A percentile compares a stretch with the other conserved stretches of the same genome.
phyloP scores from a whole-genome alignment of 495 filamentous ascomycete genomes.

The Penicillium cataractarum region DNA sequence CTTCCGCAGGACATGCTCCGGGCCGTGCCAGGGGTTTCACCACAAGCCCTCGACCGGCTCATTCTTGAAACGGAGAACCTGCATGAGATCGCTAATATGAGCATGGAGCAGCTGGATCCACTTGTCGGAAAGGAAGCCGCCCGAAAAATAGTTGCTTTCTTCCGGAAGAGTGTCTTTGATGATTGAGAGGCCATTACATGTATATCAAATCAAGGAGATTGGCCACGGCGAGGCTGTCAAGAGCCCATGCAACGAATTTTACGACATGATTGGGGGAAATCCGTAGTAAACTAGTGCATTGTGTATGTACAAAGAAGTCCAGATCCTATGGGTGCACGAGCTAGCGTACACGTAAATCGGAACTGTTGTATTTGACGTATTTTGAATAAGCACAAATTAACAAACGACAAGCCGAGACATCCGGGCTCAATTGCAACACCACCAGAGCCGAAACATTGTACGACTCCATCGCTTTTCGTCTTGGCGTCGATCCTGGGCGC shows the following conservation, averaged over 20 bases:
- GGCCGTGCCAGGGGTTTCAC: constrained; percentile 82
- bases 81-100: constrained; percentile 84
- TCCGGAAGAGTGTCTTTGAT: constrained; percentile 79
- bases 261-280: background rate
- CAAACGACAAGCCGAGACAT: constrained; percentile 14
- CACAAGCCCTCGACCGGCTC: constrained; percentile 70
- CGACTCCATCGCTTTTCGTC: constrained; percentile 19
- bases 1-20: constrained; percentile 85
- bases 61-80: constrained; percentile 76
- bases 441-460: background rate
- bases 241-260: background rate
- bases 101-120: constrained; percentile 66
- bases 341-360: background rate
- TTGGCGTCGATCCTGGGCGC: constrained; percentile 25
- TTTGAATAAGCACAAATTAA: constrained; percentile 3
- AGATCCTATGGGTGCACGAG: background rate
- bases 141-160: constrained; percentile 78
- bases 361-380: background rate
- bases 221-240: background rate
- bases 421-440: constrained; percentile 5
- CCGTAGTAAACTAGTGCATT: too few relatives aligned
- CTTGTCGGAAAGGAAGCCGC: constrained; percentile 82
- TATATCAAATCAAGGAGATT: background rate
- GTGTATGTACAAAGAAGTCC: background rate
- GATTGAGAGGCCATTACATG: constrained; percentile 15